Conservation (phyloP, 2,329 filamentous ascomycete species). For the Botrytis deweyae region DNA sequence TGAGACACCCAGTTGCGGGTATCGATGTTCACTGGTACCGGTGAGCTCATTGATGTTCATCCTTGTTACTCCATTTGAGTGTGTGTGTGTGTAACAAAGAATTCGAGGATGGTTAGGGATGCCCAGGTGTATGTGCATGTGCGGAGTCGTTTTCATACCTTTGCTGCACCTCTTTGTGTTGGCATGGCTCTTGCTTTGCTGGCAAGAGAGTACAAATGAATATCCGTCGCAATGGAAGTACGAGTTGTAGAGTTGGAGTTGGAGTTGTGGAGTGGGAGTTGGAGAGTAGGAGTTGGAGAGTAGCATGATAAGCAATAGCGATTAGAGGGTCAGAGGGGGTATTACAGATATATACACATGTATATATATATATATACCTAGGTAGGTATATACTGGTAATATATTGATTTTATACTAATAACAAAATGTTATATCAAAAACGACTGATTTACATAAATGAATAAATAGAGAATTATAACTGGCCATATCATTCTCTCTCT, state of each 20-base stretch:
- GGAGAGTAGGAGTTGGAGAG: neutral
- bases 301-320: neutral
- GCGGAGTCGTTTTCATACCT: neutral
- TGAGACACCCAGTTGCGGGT: neutral
- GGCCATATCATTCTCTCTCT: neutral
- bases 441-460: neutral
- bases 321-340: neutral
- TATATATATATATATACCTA: neutral
- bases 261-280: neutral
- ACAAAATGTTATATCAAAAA: neutral
- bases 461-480: neutral
- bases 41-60: neutral
- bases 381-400: neutral
- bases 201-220: neutral
- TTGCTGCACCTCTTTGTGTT: neutral
- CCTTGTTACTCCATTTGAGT: neutral
- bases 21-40: neutral
- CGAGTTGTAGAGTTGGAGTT: neutral
- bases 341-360: neutral
- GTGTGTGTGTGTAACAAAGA: neutral
- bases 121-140: neutral
- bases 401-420: neutral
- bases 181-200: neutral
- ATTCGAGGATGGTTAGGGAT: neutral
- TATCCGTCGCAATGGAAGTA: neutral